These are phyloP conservation scores for Rhizopogon salebrosus DNA, from an alignment of 768 basidiomycete genomes.

Conservation along the genomic window DNA sequence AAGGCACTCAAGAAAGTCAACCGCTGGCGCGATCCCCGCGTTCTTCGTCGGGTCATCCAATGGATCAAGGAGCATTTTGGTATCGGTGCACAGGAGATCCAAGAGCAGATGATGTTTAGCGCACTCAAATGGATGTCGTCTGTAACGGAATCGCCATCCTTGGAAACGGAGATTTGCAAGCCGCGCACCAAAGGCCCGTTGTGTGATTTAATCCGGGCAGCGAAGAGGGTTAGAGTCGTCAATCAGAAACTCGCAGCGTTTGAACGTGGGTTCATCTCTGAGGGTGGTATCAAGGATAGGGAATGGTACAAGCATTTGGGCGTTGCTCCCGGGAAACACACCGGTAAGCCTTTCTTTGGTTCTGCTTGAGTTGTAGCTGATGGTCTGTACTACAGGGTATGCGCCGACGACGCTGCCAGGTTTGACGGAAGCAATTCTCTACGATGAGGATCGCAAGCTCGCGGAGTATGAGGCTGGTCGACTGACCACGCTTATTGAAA, in stretches of 20 bases:
- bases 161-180: constrained; percentile 7
- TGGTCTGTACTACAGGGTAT: constrained; percentile 46
- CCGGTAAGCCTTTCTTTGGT: constrained; percentile 40
- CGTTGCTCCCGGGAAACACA: constrained; percentile 84
- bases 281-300: constrained; percentile 70
- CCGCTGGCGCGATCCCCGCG: not conserved
- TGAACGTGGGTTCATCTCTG: constrained; percentile 76
- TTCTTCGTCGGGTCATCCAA: constrained; percentile 10
- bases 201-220: constrained; percentile 49
- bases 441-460: constrained; percentile 59
- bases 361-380: not conserved
- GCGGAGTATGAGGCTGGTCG: constrained; percentile 58
- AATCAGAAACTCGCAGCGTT: constrained; percentile 69
- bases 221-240: constrained; percentile 48
- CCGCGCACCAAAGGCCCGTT: constrained; percentile 27
- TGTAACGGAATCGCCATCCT: not conserved
- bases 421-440: constrained; percentile 69
- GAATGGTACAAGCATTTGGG: constrained; percentile 87
- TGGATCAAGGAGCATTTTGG: constrained; percentile 23
- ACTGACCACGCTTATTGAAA: constrained; percentile 48
- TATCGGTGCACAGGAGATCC: not conserved
- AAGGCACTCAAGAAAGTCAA: constrained; percentile 35
- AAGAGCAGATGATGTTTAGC: constrained; percentile 2
- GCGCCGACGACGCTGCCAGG: constrained; percentile 83
- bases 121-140: constrained; percentile 1